phyloP scores from a whole-genome alignment of 805 yeast species.

The Lachancea meyersii region DNA sequence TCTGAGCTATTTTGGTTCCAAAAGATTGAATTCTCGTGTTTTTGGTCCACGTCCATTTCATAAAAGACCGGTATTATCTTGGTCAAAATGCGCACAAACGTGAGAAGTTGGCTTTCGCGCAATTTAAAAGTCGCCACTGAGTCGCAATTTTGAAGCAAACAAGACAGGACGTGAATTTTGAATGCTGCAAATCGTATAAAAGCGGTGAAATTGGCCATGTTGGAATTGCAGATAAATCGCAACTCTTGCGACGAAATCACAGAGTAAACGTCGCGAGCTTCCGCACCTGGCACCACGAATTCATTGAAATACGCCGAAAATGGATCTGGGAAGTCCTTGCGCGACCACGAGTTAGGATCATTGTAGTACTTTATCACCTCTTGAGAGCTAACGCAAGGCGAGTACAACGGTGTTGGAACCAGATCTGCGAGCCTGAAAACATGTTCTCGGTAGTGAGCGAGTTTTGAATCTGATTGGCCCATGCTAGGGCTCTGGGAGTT shows the following conservation, averaged over 20 bases:
- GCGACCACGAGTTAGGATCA: constrained; percentile 14
- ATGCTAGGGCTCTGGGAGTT: constrained; percentile 31
- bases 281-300: constrained; percentile 28
- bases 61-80: constrained; percentile 60
- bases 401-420: constrained; percentile 15
- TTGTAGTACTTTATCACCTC: constrained; percentile 23
- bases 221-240: constrained; percentile 50
- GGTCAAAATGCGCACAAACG: constrained; percentile 59
- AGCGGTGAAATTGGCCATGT: constrained; percentile 49
- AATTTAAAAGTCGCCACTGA: constrained; percentile 1
- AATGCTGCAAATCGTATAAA: constrained; percentile 41
- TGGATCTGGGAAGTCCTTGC: constrained; percentile 9
- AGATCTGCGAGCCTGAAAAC: constrained; percentile 52
- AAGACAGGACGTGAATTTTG: constrained; percentile 30
- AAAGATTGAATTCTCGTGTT: constrained; percentile 22
- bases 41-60: constrained; percentile 42
- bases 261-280: constrained; percentile 52
- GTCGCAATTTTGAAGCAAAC: constrained; percentile 8
- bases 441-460: constrained; percentile 49
- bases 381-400: constrained; percentile 6
- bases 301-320: constrained; percentile 12
- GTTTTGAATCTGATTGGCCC: constrained; percentile 72
- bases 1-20: constrained; percentile 17
- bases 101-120: constrained; percentile 40
- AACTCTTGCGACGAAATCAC: constrained; percentile 54